Base-by-base conservation (phyloP, 2,329 filamentous ascomycete species). In the Calonectria naviculata region DNA sequence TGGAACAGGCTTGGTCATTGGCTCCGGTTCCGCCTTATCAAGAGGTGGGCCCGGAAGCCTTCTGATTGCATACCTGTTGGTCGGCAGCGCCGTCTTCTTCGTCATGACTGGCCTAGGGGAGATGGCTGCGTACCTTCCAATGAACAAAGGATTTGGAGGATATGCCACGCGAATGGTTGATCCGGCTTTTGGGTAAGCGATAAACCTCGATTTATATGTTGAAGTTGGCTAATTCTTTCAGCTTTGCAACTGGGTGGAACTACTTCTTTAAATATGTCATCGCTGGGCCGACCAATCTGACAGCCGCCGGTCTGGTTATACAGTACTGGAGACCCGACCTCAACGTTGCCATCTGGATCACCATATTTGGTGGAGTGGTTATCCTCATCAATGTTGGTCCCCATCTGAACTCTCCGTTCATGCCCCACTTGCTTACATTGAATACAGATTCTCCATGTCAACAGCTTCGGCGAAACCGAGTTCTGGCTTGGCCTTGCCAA, bases 21-120 rank as follows among this genome's bases (percentile, higher is more conserved):
- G 88, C 19, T 87, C 88, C 0, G 87, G 88, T 3, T 85, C 83
- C 24, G 84, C 85, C 2, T 81, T 90, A 31, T 81, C 84, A 1
- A 86, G 83, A 5, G 86, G 86, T 54, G 88, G 89, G 1, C 84
- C 84, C 4, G 84, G 77, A 0, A 79, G 81, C 12, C 75, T 85
- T 2, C 71, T 86, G 0, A 81, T 86, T 58, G 81, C 81, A 6
- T 86, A 86, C 64, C 58, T 81, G 17, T 44, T 88, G 77, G 75
- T 88, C 75, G 85, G 83, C 65, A 77, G 85, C 5, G 85, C 90
- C 58, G 87, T 91, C 29, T 90, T 85, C 80, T 87, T 86, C n/a
- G 87, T 90, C 77, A 91, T 91, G 86, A 82, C 83, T 19, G 80
- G 80, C 10, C 75, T 84, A 19, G 82, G 82, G 17, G 82, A 84